Percentiles rank a stretch among this genome's conserved stretches.
Conservation (phyloP, 495 filamentous ascomycete genomes). For the Talaromyces adpressus region DNA sequence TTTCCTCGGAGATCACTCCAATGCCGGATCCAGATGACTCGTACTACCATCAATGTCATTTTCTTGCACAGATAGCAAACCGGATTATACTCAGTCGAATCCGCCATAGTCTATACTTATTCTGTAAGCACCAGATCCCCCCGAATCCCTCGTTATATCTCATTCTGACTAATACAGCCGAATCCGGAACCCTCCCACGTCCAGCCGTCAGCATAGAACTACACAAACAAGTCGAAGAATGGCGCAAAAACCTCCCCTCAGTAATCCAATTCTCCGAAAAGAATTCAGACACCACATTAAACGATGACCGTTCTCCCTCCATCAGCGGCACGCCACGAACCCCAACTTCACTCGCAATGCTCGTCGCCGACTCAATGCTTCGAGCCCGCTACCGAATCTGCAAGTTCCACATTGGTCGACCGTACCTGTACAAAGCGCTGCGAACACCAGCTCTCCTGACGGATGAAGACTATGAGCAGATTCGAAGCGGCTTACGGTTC, state of each 20-base stretch:
- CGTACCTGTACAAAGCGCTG: slow-evolving; percentile 42
- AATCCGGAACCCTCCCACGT: slow-evolving; percentile 37
- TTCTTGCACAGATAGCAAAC: slow-evolving; percentile 42
- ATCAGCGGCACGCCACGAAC: slow-evolving; percentile 15
- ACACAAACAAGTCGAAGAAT: slow-evolving; percentile 40
- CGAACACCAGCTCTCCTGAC: slow-evolving; percentile 30
- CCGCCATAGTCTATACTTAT: slow-evolving; percentile 41
- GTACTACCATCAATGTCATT: slow-evolving; percentile 41
- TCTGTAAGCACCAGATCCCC: slow-evolving; percentile 23
- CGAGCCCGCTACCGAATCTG: slow-evolving; percentile 37
- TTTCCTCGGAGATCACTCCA: slow-evolving; percentile 16
- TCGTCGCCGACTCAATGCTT: slow-evolving; percentile 41
- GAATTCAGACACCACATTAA: slow-evolving; percentile 17
- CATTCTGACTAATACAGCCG: slow-evolving; percentile 21
- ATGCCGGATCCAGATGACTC: slow-evolving; percentile 35
- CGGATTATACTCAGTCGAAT: slow-evolving; percentile 43
- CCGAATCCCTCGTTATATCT: background rate
- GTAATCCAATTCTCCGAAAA: slow-evolving; percentile 32
- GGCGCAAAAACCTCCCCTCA: slow-evolving; percentile 37
- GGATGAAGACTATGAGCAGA: slow-evolving; percentile 39
- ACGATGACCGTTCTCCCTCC: slow-evolving; percentile 16
- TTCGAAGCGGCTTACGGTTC: slow-evolving; percentile 33
- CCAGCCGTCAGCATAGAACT: slow-evolving; percentile 39
- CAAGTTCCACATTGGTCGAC: slow-evolving; percentile 42
- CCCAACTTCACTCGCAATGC: slow-evolving; percentile 30